A percentile compares a stretch with the other conserved stretches of the same genome.
Conservation (phyloP, 192 early-diverging fungal genomes). For the Obelidium mucronatum region DNA sequence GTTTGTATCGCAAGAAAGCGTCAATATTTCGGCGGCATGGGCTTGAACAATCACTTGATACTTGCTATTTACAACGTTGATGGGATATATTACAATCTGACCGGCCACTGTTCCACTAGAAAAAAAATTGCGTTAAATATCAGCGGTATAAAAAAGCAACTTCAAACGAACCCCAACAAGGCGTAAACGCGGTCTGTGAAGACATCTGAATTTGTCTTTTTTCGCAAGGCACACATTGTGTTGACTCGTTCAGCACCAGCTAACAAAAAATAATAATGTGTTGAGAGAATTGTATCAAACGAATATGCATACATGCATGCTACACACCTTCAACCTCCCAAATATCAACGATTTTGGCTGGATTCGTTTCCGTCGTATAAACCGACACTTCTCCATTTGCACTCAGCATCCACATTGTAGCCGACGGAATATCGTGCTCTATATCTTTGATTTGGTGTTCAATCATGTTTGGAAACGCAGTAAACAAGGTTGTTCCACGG, state of each 20-base stretch:
- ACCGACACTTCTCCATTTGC: constrained; percentile 51
- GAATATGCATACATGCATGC: not conserved
- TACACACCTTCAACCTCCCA: constrained; percentile 48
- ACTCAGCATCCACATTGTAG: constrained; percentile 45
- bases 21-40: constrained; percentile 41
- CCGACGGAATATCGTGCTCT: constrained; percentile 51
- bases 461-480: constrained; percentile 56
- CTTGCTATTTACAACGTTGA: constrained; percentile 34
- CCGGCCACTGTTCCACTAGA: constrained; percentile 55
- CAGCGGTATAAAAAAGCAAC: not conserved
- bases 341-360: constrained; percentile 49
- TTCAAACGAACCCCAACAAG: constrained; percentile 34
- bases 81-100: constrained; percentile 53
- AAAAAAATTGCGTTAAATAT: not conserved
- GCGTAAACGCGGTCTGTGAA: constrained; percentile 36
- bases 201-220: not conserved
- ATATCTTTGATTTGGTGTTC: constrained; percentile 41
- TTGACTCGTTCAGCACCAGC: constrained; percentile 34
- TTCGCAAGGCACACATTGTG: constrained; percentile 45
- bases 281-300: not conserved
- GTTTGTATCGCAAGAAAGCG: constrained; percentile 30
- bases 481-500: constrained; percentile 52
- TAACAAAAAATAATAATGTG: not conserved
- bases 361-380: constrained; percentile 52
- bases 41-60: constrained; percentile 50